A percentile compares a stretch with the other conserved stretches of the same genome.
These are phyloP conservation scores for Podospora tetraspora DNA, from an alignment of 495 filamentous ascomycete species.

Conservation along the genomic window DNA sequence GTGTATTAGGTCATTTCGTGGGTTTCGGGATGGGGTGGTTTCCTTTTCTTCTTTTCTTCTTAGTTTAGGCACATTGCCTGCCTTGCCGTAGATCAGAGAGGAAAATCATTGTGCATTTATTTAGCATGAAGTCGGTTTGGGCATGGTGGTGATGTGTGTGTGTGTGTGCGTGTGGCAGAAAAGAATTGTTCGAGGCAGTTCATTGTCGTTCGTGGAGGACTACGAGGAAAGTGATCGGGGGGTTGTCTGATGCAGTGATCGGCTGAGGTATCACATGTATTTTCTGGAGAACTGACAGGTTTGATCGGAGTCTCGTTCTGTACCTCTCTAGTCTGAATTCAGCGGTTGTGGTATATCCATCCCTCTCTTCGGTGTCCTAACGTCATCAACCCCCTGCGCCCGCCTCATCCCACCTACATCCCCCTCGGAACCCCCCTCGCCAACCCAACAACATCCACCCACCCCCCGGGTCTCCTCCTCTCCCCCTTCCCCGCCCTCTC, in stretches of 20 bases:
- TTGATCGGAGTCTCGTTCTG: neutral
- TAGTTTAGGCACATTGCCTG: neutral
- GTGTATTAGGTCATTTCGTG: neutral
- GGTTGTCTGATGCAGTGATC: neutral
- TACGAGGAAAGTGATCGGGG: neutral
- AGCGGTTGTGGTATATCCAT: neutral
- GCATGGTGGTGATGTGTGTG: neutral
- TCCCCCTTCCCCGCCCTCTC: slow-evolving; percentile 39
- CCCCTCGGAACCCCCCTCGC: slow-evolving; percentile 7
- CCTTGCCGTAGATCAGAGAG: neutral
- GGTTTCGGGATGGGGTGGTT: neutral
- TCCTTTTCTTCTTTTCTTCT: neutral
- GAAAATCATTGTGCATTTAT: neutral
- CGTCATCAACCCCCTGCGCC: neutral
- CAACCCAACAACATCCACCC: slow-evolving; percentile 31
- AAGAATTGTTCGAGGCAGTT: neutral
- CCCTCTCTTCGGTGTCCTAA: too few species aligned
- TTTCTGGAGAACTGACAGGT: neutral
- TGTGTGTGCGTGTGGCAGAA: neutral
- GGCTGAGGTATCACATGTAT: neutral
- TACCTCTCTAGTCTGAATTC: too few species aligned
- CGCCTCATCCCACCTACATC: too few species aligned
- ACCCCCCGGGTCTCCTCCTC: slow-evolving; percentile 21
- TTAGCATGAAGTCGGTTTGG: neutral
- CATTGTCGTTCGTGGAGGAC: neutral